These are phyloP conservation scores for Solanum chacoense DNA, from an alignment of 305 asterid genomes.

Conservation along the genomic window DNA sequence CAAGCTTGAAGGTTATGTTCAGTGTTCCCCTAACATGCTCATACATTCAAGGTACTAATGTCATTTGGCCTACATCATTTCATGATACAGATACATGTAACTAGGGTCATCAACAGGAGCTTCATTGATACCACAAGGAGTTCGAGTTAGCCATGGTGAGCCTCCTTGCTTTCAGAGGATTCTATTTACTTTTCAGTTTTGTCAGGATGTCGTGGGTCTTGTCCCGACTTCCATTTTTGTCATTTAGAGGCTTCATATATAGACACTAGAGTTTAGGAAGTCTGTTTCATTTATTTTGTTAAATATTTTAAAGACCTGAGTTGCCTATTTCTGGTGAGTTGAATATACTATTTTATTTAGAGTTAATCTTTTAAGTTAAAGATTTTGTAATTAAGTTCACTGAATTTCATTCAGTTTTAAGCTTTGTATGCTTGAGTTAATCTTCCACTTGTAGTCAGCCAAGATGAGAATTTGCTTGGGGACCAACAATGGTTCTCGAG, in stretches of 20 bases:
- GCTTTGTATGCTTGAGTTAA: not conserved
- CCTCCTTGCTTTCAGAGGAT: not conserved
- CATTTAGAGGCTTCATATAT: not conserved
- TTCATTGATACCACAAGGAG: not conserved
- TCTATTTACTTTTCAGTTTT: not conserved
- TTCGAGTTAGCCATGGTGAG: not conserved
- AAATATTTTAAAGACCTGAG: not conserved
- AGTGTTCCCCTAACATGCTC: not conserved
- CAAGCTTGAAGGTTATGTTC: not conserved
- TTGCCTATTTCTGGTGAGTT: not conserved
- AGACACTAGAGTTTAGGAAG: not conserved
- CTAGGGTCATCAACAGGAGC: not conserved
- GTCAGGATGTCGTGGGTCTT: not conserved
- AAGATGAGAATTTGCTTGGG: not conserved
- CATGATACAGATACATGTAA: too few relatives aligned
- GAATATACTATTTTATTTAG: too few relatives aligned
- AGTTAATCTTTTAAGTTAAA: not conserved
- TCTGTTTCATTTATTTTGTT: not conserved
- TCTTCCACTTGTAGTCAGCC: not conserved
- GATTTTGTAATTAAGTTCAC: not conserved
- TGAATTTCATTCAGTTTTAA: not conserved
- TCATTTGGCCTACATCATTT: not conserved
- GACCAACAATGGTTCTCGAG: not conserved
- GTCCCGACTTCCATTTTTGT: not conserved
- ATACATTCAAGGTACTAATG: not conserved